Conservation (phyloP, 345 rosid species). For the Ailanthus altissimus region DNA sequence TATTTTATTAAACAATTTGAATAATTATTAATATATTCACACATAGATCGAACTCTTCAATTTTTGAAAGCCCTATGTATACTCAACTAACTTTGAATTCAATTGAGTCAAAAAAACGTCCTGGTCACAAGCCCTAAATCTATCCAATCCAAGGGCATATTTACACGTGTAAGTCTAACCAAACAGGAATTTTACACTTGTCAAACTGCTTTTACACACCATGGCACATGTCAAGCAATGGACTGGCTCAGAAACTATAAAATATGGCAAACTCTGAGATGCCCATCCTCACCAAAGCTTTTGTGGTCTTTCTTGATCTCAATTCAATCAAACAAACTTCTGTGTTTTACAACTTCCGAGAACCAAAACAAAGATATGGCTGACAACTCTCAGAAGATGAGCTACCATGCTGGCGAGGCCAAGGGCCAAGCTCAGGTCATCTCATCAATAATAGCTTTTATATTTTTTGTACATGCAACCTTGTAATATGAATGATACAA, state of each 20-base stretch:
- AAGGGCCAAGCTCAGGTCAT: slow-evolving; percentile 59
- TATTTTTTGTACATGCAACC: no score
- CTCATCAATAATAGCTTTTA: neutral
- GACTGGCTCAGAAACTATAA: slow-evolving; percentile 14
- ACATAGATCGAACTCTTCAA: neutral
- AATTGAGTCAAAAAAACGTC: neutral
- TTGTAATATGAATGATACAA: no score
- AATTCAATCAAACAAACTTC: no score
- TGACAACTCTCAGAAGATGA: slow-evolving; percentile 44
- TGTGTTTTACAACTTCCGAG: neutral
- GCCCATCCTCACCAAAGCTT: no score
- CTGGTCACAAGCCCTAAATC: slow-evolving; percentile 6
- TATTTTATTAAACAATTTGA: no score
- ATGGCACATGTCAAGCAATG: slow-evolving; percentile 1
- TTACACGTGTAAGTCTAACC: neutral
- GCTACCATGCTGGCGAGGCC: slow-evolving; percentile 55
- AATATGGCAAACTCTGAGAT: neutral
- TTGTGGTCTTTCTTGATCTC: no score
- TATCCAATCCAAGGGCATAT: neutral
- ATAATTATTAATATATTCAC: no score
- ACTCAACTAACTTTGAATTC: neutral
- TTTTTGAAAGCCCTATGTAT: no score
- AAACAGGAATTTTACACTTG: neutral
- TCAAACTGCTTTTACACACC: neutral
- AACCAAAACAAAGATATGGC: slow-evolving; percentile 31